Percentiles rank a stretch among this genome's conserved stretches.
phyloP scores from a whole-genome alignment of 179 eudicot genomes.

The Gypsophila paniculata region DNA sequence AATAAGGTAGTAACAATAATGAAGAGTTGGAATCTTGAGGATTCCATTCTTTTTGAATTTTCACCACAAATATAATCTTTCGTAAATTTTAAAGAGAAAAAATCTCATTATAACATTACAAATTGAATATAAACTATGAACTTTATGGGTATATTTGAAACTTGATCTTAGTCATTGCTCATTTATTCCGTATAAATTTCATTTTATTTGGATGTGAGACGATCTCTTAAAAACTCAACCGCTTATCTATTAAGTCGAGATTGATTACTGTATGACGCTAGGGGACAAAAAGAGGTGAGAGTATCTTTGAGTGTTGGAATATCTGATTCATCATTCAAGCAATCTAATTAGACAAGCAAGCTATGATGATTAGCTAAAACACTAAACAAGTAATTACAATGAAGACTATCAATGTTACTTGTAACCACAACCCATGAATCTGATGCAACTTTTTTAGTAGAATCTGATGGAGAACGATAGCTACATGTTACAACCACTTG shows the following conservation, averaged over 20 bases:
- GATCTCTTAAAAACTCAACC: too few relatives aligned
- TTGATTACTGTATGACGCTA: not conserved
- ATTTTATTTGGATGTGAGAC: too few relatives aligned
- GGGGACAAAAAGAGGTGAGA: not conserved
- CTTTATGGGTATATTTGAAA: too few relatives aligned
- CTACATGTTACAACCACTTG: not conserved
- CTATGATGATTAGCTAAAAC: too few relatives aligned
- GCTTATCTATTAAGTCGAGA: not conserved
- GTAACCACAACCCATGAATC: not conserved
- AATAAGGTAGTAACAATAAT: not conserved
- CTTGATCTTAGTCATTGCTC: too few relatives aligned
- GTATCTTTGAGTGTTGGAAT: slow-evolving; percentile 9
- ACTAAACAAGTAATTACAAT: not conserved
- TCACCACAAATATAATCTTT: not conserved
- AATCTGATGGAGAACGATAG: slow-evolving; percentile 7
- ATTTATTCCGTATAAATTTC: too few relatives aligned
- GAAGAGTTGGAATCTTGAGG: not conserved
- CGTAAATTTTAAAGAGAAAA: too few relatives aligned
- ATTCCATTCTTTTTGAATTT: not conserved
- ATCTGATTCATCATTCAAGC: slow-evolving; percentile 6
- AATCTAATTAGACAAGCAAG: slow-evolving; percentile 6
- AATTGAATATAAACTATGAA: too few relatives aligned
- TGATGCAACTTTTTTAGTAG: not conserved
- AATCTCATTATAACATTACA: too few relatives aligned
- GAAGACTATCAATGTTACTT: not conserved